phyloP scores from a whole-genome alignment of 1,139 yeast genomes.

The Eremothecium sinecaudum region DNA sequence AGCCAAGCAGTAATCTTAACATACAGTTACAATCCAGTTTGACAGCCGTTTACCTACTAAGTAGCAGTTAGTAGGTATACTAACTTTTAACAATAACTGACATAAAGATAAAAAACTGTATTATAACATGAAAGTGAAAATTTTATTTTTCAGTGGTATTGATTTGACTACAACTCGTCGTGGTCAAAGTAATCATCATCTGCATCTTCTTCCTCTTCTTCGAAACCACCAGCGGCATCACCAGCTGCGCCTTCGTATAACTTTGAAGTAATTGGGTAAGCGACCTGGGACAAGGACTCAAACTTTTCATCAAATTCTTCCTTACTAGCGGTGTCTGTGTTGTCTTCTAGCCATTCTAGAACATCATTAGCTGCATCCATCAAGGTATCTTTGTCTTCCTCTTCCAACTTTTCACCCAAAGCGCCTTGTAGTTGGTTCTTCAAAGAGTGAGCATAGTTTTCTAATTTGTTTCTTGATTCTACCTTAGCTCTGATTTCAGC shows the following conservation, averaged over 20 bases:
- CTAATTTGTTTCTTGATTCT: constrained; percentile 79
- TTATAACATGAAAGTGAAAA: background rate
- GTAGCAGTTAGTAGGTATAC: constrained; percentile 1
- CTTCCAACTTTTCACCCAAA: constrained; percentile 69
- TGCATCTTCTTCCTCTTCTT: constrained; percentile 60
- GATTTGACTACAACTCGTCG: constrained; percentile 48
- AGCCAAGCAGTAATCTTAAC: background rate
- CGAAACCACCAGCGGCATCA: constrained; percentile 42
- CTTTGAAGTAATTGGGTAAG: constrained; percentile 89
- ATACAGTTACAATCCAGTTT: background rate
- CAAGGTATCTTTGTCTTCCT: constrained; percentile 86
- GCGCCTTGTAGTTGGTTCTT: constrained; percentile 63
- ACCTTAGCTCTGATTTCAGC: constrained; percentile 70
- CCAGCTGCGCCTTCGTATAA: constrained; percentile 58
- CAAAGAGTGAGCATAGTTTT: constrained; percentile 78
- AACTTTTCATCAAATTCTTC: constrained; percentile 94
- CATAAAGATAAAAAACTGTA: constrained; percentile 1
- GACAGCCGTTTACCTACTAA: background rate
- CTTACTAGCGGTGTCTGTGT: constrained; percentile 74
- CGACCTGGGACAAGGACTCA: constrained; percentile 73
- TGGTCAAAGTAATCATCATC: constrained; percentile 39
- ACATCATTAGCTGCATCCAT: constrained; percentile 83
- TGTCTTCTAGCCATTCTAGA: constrained; percentile 76
- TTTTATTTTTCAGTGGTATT: constrained; percentile 1
- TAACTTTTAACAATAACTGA: background rate